Conservation (phyloP, 2,329 filamentous ascomycete genomes). For the Fusarium compactum region DNA sequence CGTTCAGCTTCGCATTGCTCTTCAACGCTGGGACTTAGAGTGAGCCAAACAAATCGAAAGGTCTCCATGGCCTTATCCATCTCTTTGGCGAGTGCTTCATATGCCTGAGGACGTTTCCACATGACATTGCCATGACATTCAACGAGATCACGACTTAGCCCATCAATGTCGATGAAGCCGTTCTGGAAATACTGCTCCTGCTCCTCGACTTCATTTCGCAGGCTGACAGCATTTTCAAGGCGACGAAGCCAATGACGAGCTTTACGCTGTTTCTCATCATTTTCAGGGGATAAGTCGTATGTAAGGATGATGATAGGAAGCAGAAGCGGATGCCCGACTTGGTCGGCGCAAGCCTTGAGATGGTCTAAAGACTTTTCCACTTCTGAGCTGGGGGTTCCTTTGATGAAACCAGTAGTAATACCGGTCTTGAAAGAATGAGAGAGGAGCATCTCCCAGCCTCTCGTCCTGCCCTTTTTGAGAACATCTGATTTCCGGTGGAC, state of each 20-base stretch:
- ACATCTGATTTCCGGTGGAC: conserved; percentile 76
- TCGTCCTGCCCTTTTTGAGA: conserved; percentile 71
- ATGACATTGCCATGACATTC: conserved; percentile 73
- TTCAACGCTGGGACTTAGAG: conserved; percentile 30
- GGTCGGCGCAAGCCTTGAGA: conserved; percentile 60
- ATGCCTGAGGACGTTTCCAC: conserved; percentile 73
- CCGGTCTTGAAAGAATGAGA: conserved; percentile 66
- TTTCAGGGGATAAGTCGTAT: conserved; percentile 67
- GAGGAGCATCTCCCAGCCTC: conserved; percentile 74
- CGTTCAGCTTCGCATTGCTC: conserved; percentile 43
- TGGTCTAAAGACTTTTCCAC: conserved; percentile 63
- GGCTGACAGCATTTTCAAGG: conserved; percentile 71
- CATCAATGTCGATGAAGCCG: conserved; percentile 67
- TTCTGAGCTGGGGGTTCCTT: conserved; percentile 70
- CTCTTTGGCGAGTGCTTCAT: conserved; percentile 64
- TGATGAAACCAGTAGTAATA: conserved; percentile 71
- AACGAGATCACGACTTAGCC: conserved; percentile 71
- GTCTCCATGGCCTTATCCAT: conserved; percentile 62
- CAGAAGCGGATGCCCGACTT: conserved; percentile 69
- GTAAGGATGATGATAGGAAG: conserved; percentile 69
- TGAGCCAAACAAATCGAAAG: conserved; percentile 53
- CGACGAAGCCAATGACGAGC: conserved; percentile 71
- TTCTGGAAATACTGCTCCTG: conserved; percentile 66
- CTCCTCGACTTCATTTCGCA: conserved; percentile 70
- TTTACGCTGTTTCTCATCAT: conserved; percentile 72